Evolutionary conservation across 805 yeast species (phyloP), one percentile per base, ranked within the genome.

Genomic region (Yarrowia bubula): DNA sequence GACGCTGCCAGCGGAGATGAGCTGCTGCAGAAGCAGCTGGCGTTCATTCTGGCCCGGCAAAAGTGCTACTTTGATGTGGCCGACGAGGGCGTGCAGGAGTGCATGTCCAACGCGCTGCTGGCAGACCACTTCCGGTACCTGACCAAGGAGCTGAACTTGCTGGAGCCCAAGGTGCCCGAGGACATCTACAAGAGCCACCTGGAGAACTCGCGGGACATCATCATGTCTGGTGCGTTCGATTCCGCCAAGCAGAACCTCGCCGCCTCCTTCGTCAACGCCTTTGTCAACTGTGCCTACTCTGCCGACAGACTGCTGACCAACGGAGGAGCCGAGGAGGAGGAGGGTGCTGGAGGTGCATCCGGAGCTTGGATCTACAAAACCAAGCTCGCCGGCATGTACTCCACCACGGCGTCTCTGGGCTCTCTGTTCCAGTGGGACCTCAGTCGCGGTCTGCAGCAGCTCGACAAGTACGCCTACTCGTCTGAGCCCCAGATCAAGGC

Each of bases 181-280:
- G 99, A 95, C 76, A 85, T 95, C 66, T 92, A 92, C 77, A 92
- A 92, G 76, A 86, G 92, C 33, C 97, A 93, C 75, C 81, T 93
- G 70, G 98, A 95, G 73, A 86, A 84, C 69, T 76, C 84, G 2
- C 81, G 86, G 67, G 82, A 83, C 64, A 86, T 87, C 6, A 77
- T 84, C 35, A 83, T 87, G 7, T 72, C 81, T 1, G 75, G 75
- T 1, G 66, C 70, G 6, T 78, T 91, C 46, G 98, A 93, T 75
- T 89, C 97, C 41, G 96, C 97, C 11, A 92, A 92, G 75, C 98
- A 93, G 76, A 95, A 92, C 73, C 81, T 95, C 71, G 98, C 98
- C 4, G 86, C 96, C 3, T 84, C 95, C n/a, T 93, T 95, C 75
- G 98, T 92, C 60, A 95, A 92, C 73, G 88, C 92, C 7, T 91